Percentiles rank a stretch among this genome's conserved stretches.
Conservation (phyloP, 75 land plant genomes). For the Isoetes taiwanensis region DNA sequence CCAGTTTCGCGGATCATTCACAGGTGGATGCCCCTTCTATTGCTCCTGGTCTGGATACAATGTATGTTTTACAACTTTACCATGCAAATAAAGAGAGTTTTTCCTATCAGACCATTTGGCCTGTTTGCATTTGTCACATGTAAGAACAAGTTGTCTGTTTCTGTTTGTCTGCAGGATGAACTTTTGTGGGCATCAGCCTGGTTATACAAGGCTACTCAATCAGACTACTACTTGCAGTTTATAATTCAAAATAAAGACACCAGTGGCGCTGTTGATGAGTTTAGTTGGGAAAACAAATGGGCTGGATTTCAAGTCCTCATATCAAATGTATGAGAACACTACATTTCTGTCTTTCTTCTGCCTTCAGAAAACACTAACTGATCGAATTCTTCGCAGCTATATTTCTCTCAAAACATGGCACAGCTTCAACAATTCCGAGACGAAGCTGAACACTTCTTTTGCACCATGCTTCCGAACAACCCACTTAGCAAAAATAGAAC, state of each 20-base stretch:
- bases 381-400: neutral
- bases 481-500: neutral
- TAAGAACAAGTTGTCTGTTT: no score
- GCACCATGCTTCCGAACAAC: neutral
- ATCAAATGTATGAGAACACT: constrained; percentile 25
- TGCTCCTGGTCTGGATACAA: constrained; percentile 87
- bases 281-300: constrained; percentile 55
- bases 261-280: constrained; percentile 8
- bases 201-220: constrained; percentile 22
- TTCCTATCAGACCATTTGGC: neutral
- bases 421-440: neutral
- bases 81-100: neutral
- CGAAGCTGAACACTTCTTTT: constrained; percentile 2
- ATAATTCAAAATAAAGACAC: neutral
- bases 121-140: neutral
- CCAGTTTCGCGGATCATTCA: constrained; percentile 43
- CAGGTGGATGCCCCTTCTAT: constrained; percentile 86
- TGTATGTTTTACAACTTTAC: constrained; percentile 19
- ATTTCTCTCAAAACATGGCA: neutral
- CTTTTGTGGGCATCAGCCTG: constrained; percentile 33
- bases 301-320: constrained; percentile 47
- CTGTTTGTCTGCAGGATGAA: constrained; percentile 14
- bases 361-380: neutral
- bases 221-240: constrained; percentile 25
- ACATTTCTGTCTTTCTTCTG: neutral